A percentile compares a stretch with the other conserved stretches of the same genome.
phyloP scores from a whole-genome alignment of 495 filamentous ascomycete genomes.

The Aspergillus funiculosus region DNA sequence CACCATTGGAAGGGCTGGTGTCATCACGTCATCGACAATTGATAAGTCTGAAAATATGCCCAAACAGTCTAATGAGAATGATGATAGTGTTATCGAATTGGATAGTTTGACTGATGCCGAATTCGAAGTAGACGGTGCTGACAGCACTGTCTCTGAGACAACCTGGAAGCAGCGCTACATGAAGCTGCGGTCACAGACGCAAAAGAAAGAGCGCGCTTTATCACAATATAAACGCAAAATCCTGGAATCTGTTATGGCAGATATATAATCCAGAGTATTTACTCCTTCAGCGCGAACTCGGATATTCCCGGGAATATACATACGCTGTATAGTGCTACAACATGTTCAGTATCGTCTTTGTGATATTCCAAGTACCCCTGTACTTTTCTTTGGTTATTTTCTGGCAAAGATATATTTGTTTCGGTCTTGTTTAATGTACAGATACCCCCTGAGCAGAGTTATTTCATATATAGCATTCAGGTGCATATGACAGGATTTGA shows the following conservation, averaged over 20 bases:
- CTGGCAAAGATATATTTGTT: constrained; percentile 7
- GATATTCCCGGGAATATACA: too few species aligned
- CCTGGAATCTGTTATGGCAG: constrained; percentile 52
- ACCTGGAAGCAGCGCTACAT: constrained; percentile 44
- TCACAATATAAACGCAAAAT: constrained; percentile 49
- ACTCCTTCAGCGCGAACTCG: too few species aligned
- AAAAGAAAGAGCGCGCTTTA: constrained; percentile 46
- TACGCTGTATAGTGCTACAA: neutral
- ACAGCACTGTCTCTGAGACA: constrained; percentile 23
- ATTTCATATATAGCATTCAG: neutral
- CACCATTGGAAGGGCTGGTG: constrained; percentile 14
- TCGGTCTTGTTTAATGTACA: constrained; percentile 13
- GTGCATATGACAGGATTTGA: constrained; percentile 3
- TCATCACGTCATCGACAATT: neutral
- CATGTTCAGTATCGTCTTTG: neutral
- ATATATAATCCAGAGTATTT: too few species aligned
- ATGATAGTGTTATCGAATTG: constrained; percentile 19
- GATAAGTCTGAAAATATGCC: constrained; percentile 10
- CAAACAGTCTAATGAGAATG: constrained; percentile 5
- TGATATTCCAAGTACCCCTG: neutral
- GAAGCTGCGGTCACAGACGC: constrained; percentile 45
- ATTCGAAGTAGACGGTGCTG: constrained; percentile 28
- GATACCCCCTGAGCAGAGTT: constrained; percentile 24
- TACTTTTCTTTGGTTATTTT: constrained; percentile 15
- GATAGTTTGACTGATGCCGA: constrained; percentile 28